A percentile compares a stretch with the other conserved stretches of the same genome.
Evolutionary conservation across 2,329 filamentous ascomycete species (phyloP).

Genomic region (Colletotrichum filicis): DNA sequence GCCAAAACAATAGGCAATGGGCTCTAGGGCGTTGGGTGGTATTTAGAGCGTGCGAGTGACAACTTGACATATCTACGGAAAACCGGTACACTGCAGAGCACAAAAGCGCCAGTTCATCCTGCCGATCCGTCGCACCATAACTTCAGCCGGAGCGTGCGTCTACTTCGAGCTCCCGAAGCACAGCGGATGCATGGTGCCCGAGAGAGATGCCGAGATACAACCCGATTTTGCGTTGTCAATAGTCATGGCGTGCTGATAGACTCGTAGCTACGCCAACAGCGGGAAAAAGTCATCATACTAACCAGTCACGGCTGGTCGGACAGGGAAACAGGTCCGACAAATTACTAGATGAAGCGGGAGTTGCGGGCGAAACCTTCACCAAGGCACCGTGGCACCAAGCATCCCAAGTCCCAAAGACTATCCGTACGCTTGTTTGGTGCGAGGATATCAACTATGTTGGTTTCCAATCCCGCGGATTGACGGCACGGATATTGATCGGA

Average conservation of each 20-base stretch:
- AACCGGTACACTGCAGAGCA: background rate
- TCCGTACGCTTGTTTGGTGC: background rate
- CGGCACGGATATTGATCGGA: constrained; percentile 3
- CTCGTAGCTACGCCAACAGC: background rate
- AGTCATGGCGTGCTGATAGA: background rate
- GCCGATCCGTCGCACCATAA: constrained; percentile 1
- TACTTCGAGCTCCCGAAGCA: background rate
- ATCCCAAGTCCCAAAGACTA: background rate
- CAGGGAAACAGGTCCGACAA: background rate
- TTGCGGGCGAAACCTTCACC: background rate
- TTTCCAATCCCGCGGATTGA: constrained; percentile 3
- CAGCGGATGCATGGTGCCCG: background rate
- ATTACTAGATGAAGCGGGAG: background rate
- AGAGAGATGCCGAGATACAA: background rate
- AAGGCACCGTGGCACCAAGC: background rate
- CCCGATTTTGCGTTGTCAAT: background rate
- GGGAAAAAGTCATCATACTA: background rate
- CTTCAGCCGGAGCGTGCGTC: background rate
- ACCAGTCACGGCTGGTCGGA: background rate
- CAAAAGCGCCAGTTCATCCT: background rate
- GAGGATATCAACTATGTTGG: background rate
- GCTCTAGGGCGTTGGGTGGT: constrained; percentile 2
- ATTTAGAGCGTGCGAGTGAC: background rate
- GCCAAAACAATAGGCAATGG: background rate
- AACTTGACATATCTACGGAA: background rate